Evolutionary conservation across 768 basidiomycete species (phyloP), one percentile per base, ranked within the genome.

Genomic region (Chlorophyllum brunneum): DNA sequence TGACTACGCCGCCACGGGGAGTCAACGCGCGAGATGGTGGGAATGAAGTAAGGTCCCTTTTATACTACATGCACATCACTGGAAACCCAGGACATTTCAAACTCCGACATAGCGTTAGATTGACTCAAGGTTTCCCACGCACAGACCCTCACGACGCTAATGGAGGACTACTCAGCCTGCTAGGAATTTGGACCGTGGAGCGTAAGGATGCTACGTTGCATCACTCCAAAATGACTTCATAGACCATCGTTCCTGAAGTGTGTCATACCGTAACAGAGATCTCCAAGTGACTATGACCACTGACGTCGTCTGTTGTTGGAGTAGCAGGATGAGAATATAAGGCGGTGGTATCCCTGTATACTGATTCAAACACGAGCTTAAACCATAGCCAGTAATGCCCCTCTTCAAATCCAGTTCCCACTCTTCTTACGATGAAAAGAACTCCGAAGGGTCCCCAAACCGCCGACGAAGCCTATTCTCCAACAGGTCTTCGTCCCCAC

Each of bases 11-110:
- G 62, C 68, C 63, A 58, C 41, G 54, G 62, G 63, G 58, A 63
- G 66, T 67, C 69, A 65, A 63, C 70, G 71, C 60, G 65, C 62
- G 66, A 68, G 70, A 61, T 65, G 71, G 71, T 67, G 67, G 62
- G 68, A 66, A 66, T 56, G 61, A 71, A 66, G 65, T 65, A 63
- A 65, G 58, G 46, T 62, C 56, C 69, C 74, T 72, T 75, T 77
- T 78, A 77, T 77, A 77, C 73, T 66, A 71, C 65, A 70, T 75
- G 70, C 66, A 68, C 64, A 70, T 70, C 66, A 56, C 60, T 54
- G 50, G 59, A 63, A 71, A 67, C 66, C 69, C 68, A 58, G 66
- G 67, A 72, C 47, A 55, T 48, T 76, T 77, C 70, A 68, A 69
- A 72, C 75, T 74, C 71, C 74, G 76, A 70, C 63, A 52, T 58